Evolutionary conservation across 495 filamentous ascomycete species (phyloP), one percentile per base, ranked within the genome.

Genomic region (Tuber borchii): DNA sequence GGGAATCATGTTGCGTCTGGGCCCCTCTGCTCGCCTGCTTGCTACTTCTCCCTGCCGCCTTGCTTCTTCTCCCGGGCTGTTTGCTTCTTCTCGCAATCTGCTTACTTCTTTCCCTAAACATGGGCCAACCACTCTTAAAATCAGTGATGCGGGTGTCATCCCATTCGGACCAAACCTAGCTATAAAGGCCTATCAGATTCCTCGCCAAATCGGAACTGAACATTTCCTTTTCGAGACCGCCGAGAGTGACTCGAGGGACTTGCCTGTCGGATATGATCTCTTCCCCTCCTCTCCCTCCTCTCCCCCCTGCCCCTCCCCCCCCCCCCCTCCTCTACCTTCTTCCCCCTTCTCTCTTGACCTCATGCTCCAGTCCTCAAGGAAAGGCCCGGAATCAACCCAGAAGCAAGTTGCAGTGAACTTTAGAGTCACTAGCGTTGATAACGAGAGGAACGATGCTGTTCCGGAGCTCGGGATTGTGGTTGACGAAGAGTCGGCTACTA

Each of bases 401-500:
- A 75, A 69, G 42, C 73, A 79, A 48, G 46, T 75, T 12, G 44
- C 31, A 2, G 71, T 79, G 43, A 48, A 43, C 40, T 73, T 79
- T 19, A 70, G 70, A 16, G 31, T 79, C 40, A 79, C 73, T 40
- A 71, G 72, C 22, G 70, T 79, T 3, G 78, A 73, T 12, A 51
- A 73, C 42, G 73, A 73, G 39, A 70, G 65, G 31, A 79, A 79
- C n/a, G 65, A 79, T n/a, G 73, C 39, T 40, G 73, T 79, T 40
- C 56, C 74, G 10, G 77, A 75, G 10, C 22, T 79, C 16, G 20
- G 75, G n/a, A 48, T 79, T 22, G 10, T 70, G n/a, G 40, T 79
- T 17, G 39, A 40, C 43, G 70, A 79, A 74, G 71, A 79, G 14
- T 46, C 43, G 37, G 12, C 34, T 7, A 78, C 65, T 34, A 40